These are phyloP conservation scores for Eimeria sp. DNA, from an alignment of 169 alveolate species.

Conservation along the genomic window DNA sequence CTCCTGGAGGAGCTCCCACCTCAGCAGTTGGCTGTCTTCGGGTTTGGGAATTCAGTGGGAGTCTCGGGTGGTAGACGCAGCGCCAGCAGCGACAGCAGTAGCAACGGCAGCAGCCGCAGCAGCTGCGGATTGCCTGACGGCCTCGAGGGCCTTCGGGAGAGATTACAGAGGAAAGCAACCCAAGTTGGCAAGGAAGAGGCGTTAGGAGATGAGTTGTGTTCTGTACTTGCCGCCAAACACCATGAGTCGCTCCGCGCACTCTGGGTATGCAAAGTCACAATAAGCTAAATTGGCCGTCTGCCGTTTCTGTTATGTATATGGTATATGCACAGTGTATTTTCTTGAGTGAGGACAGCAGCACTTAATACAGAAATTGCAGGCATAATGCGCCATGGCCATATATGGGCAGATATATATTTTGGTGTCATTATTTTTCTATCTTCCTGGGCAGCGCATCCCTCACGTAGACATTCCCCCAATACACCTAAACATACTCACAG, in stretches of 20 bases:
- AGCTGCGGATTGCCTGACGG: not conserved
- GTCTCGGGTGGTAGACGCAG: not conserved
- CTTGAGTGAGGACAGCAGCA: not conserved
- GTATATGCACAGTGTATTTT: not conserved
- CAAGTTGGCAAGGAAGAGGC: not conserved
- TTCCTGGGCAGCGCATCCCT: not conserved
- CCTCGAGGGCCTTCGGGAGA: not conserved
- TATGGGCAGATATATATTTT: no score
- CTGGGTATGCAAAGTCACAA: not conserved
- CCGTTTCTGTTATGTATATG: not conserved
- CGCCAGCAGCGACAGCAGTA: conserved; percentile 21
- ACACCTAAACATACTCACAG: no score
- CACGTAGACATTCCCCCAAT: not conserved
- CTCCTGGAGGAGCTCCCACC: conserved; percentile 32
- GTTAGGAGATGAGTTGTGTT: not conserved
- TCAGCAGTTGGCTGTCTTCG: conserved; percentile 56
- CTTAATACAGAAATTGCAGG: not conserved
- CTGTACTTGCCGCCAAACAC: conserved; percentile 19
- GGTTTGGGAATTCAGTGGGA: not conserved
- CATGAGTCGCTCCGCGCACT: conserved; percentile 20
- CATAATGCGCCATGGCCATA: not conserved
- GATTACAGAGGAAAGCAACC: not conserved
- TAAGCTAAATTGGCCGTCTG: not conserved
- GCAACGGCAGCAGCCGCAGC: conserved; percentile 14
- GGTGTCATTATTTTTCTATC: not conserved